phyloP scores from a whole-genome alignment of 2,329 filamentous ascomycete species.

The Aschersonia sp. region DNA sequence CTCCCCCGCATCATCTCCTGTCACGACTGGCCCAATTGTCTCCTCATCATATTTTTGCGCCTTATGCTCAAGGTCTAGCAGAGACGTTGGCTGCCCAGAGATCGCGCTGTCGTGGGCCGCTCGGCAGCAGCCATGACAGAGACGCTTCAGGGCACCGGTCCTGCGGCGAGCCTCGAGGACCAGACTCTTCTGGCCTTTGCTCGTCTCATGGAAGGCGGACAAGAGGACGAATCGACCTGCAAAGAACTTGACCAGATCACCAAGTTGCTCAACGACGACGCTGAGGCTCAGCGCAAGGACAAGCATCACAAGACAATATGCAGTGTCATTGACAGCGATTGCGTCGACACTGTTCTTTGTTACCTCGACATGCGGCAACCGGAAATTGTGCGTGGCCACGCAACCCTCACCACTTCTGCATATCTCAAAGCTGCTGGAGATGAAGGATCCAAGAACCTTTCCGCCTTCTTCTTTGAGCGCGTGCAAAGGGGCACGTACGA shows the following conservation, averaged over 20 bases:
- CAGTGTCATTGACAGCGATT: slow-evolving; percentile 55
- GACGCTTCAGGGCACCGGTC: slow-evolving; percentile 14
- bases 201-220: slow-evolving; percentile 78
- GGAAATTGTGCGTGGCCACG: slow-evolving; percentile 61
- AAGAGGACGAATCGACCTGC: slow-evolving; percentile 63
- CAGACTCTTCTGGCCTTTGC: slow-evolving; percentile 68
- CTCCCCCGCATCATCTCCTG: too few relatives aligned
- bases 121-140: slow-evolving; percentile 16
- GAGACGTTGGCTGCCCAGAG: too few relatives aligned
- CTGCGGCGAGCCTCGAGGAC: slow-evolving; percentile 34
- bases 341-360: slow-evolving; percentile 72
- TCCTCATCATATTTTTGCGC: too few relatives aligned
- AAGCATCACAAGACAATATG: slow-evolving; percentile 34
- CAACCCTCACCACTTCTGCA: slow-evolving; percentile 67
- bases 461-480: slow-evolving; percentile 59
- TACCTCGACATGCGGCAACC: slow-evolving; percentile 76
- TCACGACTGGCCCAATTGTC: too few relatives aligned
- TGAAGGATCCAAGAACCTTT: slow-evolving; percentile 54
- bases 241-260: slow-evolving; percentile 43
- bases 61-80: too few relatives aligned
- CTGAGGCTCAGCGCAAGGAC: slow-evolving; percentile 26
- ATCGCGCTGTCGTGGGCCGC: too few relatives aligned
- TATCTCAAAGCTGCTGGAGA: slow-evolving; percentile 68
- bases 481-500: slow-evolving; percentile 67
- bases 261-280: slow-evolving; percentile 43